Evolutionary conservation across 2,329 filamentous ascomycete species (phyloP), one percentile per base, ranked within the genome.

Genomic region (Balansia obtecta): DNA sequence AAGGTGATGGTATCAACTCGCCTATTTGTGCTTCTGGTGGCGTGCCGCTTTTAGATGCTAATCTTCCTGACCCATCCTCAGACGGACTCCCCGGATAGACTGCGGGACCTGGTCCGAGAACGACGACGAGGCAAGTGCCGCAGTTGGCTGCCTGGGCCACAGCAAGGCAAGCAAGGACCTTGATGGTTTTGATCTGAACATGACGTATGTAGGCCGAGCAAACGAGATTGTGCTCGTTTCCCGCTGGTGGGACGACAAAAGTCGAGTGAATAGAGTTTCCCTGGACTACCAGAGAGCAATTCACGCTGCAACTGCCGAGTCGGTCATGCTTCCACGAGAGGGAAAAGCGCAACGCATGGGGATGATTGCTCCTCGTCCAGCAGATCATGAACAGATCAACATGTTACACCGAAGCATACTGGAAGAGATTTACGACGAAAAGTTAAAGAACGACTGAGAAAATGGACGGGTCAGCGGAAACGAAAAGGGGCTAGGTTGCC

Each of bases 211-310:
- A 71, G 5, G 68, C 65, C 15, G 68, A 62, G 8, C 68, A 62
- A 18, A 71, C 61, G 57, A 71, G 70, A 11, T 67, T 68, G 45
- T n/a, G n/a, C n/a, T n/a, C n/a, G n/a, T n/a, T n/a, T n/a, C n/a
- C n/a, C n/a, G n/a, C n/a, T n/a, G n/a, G n/a, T n/a, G n/a, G n/a
- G n/a, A n/a, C n/a, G n/a, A n/a, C n/a, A n/a, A 30, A 44, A n/a
- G n/a, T 2, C 3, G 27, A 44, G 27, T 44, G 16, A 44, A 44
- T 3, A 8, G 20, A 44, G 18, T 15, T 32, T 12, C 32, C 42
- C 20, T 44, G 16, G 16, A 11, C 4, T 44, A 2, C 27, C 9
- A 44, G 13, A 20, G 42, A 20, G 20, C 42, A 44, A n/a, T 22
- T 9, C 16, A 15, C 42, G 15, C 10, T 22, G 42, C 3, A 44